phyloP scores from a whole-genome alignment of 371 early-diverging fungal species.

The Haplosporangium sp. region DNA sequence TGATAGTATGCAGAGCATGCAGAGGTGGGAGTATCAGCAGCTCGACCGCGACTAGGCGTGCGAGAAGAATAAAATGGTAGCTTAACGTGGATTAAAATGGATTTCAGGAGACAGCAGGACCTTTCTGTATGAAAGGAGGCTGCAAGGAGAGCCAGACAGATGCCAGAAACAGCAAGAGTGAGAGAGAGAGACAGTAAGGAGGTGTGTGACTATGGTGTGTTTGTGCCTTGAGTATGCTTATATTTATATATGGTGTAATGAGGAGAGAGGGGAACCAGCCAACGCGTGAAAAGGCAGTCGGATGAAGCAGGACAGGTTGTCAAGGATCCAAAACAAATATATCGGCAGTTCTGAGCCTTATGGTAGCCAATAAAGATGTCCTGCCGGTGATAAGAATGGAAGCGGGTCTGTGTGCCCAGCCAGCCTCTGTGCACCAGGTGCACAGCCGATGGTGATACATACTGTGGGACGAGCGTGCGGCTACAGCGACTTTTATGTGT shows the following conservation, averaged over 20 bases:
- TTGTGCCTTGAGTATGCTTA: no score
- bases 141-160: slow-evolving; percentile 14
- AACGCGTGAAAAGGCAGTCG: not conserved
- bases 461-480: no score
- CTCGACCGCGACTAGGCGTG: not conserved
- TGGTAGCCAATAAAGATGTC: not conserved
- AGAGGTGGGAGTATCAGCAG: not conserved
- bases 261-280: not conserved
- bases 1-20: not conserved
- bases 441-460: no score
- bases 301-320: not conserved
- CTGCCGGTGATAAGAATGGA: not conserved
- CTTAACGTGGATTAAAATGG: slow-evolving; percentile 33
- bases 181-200: slow-evolving; percentile 7
- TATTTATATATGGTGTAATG: not conserved
- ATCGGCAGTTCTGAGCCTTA: not conserved
- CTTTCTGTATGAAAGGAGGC: slow-evolving; percentile 28
- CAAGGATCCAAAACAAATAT: not conserved
- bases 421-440: not conserved
- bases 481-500: not conserved
- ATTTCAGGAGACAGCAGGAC: slow-evolving; percentile 42
- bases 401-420: not conserved
- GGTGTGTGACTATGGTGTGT: slow-evolving; percentile 4
- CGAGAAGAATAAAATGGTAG: not conserved
- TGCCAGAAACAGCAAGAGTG: slow-evolving; percentile 2